Base-by-base conservation (phyloP, 805 yeast genomes). In the Zygosaccharomyces siamensis region DNA sequence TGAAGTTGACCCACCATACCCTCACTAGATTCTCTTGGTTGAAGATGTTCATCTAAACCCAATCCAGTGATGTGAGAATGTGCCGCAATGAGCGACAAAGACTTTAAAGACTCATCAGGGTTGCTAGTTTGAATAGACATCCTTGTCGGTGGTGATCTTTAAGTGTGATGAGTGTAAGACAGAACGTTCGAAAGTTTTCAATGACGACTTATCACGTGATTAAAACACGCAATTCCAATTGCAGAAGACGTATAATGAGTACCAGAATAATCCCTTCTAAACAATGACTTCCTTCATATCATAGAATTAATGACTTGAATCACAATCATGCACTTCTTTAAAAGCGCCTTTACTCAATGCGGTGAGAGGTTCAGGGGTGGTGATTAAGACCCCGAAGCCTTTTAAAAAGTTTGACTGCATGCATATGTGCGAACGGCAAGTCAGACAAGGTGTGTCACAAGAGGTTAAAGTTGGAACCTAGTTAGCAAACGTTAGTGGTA, bases 1-100 rank as follows among this genome's bases (percentile, higher is more conserved):
- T 87, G 86, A 47, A 81, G 66, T 73, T 93, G 99, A 28, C 99
- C 99, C 43, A 93, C 98, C 95, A 93, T 89, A 14, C 99, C 99
- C 65, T 93, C 96, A 39, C 83, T 75, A 33, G 84, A 75, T 45
- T 79, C 86, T 48, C 86, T 79, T 37, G 98, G 98, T 60, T 80
- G 83, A 57, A 95, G 76, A 60, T 83, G 80, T 55, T 89, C 97
- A 68, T 92, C 98, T 46, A 93, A 78, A n/a, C 99, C 99, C 27
- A 93, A 77, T 0, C 99, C 99, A 21, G 93, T 78, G 66, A 93
- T 93, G 70, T 93, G 99, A 5, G 97, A 89, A 69, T 93, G 99
- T n/a, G 98, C 96, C 1, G 98, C 96, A 49, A 89, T 84, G 58
- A 89, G 76, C 44, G 90, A 84, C 48, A 87, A 75, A n/a, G 83